A percentile compares a stretch with the other conserved stretches of the same genome.
phyloP scores from a whole-genome alignment of 352 stramenopile species.

The Phytophthora brassicae region DNA sequence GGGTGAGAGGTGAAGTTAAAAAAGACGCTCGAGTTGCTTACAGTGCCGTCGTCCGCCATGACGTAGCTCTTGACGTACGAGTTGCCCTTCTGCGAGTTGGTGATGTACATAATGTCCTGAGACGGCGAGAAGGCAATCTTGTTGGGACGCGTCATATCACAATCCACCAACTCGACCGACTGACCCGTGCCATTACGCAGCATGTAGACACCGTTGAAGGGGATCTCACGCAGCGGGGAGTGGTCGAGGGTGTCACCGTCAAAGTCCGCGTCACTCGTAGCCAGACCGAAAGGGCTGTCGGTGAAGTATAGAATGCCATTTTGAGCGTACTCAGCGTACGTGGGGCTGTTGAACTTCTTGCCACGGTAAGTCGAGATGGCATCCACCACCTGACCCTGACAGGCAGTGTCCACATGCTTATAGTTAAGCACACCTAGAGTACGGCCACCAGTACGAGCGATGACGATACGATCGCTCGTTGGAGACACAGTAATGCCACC shows the following conservation, averaged over 20 bases:
- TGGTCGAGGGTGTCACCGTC: conserved; percentile 70
- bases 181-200: conserved; percentile 51
- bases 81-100: conserved; percentile 75
- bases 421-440: conserved; percentile 75
- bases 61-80: conserved; percentile 79
- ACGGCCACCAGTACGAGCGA: conserved; percentile 73
- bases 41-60: conserved; percentile 54
- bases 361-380: conserved; percentile 72
- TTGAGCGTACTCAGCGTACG: conserved; percentile 62
- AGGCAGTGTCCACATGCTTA: conserved; percentile 44
- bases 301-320: conserved; percentile 80
- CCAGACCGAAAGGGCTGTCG: conserved; percentile 76
- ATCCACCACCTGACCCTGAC: conserved; percentile 75
- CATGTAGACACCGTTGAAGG: conserved; percentile 80
- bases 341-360: conserved; percentile 79
- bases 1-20: conserved; percentile 80
- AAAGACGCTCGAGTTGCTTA: conserved; percentile 55
- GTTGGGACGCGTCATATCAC: conserved; percentile 78
- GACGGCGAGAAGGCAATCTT: conserved; percentile 80
- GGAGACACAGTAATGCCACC: conserved; percentile 75
- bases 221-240: conserved; percentile 66
- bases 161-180: conserved; percentile 64
- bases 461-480: conserved; percentile 61
- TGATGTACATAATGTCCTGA: conserved; percentile 78
- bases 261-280: conserved; percentile 55